Evolutionary conservation across 129 eudicot genomes (phyloP).

Genomic region (Helianthus tuberosus): DNA sequence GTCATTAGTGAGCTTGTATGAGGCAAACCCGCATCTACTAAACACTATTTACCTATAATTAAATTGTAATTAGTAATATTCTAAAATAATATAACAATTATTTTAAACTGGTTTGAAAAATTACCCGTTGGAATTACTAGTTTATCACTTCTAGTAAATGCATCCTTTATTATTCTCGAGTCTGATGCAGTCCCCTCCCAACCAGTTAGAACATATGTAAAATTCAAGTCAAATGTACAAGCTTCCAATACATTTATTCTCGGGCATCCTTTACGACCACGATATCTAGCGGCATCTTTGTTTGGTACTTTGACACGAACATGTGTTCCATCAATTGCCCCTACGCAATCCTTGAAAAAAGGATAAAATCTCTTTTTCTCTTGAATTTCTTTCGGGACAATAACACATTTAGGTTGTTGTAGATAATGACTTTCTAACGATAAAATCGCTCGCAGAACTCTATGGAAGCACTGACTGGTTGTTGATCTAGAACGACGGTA

Average conservation of each 20-base stretch:
- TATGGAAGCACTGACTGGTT: background rate
- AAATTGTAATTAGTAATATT: background rate
- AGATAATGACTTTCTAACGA: background rate
- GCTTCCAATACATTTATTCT: too few relatives aligned
- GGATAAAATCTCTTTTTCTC: too few relatives aligned
- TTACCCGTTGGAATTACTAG: background rate
- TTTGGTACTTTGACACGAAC: too few relatives aligned
- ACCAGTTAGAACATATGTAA: background rate
- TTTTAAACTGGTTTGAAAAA: background rate
- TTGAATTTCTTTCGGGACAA: too few relatives aligned
- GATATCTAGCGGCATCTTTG: too few relatives aligned
- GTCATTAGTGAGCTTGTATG: background rate
- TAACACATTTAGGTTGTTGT: background rate
- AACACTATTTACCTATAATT: background rate
- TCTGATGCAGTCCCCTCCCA: background rate
- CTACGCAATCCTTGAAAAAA: too few relatives aligned
- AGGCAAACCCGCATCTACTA: too few relatives aligned
- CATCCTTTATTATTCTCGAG: background rate
- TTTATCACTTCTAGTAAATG: background rate
- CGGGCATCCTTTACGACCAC: too few relatives aligned
- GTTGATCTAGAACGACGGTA: background rate
- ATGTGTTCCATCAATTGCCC: too few relatives aligned
- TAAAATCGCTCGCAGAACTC: background rate
- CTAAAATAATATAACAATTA: background rate
- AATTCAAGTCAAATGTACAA: background rate